Evolutionary conservation across 2,329 filamentous ascomycete species (phyloP).

Genomic region (Botrytis cinerea): DNA sequence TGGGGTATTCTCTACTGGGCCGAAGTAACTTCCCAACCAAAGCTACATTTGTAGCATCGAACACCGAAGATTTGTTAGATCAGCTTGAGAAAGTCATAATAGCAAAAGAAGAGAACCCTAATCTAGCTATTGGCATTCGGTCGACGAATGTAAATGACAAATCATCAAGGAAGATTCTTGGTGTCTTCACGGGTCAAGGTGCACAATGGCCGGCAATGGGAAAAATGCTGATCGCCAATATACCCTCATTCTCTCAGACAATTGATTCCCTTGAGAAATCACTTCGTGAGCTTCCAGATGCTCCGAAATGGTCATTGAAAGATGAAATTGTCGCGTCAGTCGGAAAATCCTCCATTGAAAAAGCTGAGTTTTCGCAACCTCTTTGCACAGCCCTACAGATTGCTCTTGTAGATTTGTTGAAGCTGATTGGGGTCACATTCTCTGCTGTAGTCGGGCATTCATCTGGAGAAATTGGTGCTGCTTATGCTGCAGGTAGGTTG

Average conservation of each 20-base stretch:
- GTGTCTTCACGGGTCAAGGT: constrained; percentile 34
- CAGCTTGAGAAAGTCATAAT: constrained; percentile 15
- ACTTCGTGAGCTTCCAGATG: constrained; percentile 35
- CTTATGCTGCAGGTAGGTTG: constrained; percentile 46
- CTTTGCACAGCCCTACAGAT: constrained; percentile 52
- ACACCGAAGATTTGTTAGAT: constrained; percentile 18
- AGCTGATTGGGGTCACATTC: constrained; percentile 46
- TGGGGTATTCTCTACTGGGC: constrained; percentile 23
- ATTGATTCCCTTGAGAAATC: constrained; percentile 33
- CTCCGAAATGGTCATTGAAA: constrained; percentile 22
- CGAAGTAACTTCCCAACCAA: constrained; percentile 25
- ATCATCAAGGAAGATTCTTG: constrained; percentile 15
- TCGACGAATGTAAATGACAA: background rate
- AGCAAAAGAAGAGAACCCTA: constrained; percentile 9
- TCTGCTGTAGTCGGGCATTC: constrained; percentile 49
- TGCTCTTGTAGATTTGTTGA: constrained; percentile 47
- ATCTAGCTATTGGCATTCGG: constrained; percentile 7
- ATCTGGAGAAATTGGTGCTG: constrained; percentile 51
- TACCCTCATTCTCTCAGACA: constrained; percentile 11
- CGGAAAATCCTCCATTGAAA: constrained; percentile 28
- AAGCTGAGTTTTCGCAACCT: constrained; percentile 44
- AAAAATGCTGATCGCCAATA: constrained; percentile 22
- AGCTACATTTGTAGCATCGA: constrained; percentile 25
- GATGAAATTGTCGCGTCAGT: constrained; percentile 33
- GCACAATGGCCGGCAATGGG: constrained; percentile 33